These are phyloP conservation scores for Nothopassalora personata DNA, from an alignment of 2,329 filamentous ascomycete genomes.

Conservation along the genomic window DNA sequence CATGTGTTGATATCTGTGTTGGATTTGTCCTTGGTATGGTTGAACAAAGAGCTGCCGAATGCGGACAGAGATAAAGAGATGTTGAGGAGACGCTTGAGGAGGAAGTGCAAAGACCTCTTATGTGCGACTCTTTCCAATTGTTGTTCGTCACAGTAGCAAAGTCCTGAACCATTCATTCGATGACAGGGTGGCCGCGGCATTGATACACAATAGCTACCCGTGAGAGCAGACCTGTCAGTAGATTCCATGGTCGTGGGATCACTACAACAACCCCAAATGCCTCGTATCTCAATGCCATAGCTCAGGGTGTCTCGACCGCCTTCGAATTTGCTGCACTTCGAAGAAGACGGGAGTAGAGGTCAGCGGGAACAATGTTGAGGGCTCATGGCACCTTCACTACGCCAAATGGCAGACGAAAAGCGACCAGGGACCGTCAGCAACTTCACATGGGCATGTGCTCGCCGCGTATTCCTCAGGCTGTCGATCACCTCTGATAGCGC, in stretches of 20 bases:
- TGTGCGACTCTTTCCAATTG: background rate
- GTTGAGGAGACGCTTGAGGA: background rate
- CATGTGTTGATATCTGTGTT: background rate
- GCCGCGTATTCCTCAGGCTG: no score
- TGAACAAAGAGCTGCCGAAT: constrained; percentile 1
- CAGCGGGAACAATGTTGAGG: no score
- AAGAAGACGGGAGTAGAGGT: background rate
- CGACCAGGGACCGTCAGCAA: background rate
- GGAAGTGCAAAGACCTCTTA: background rate
- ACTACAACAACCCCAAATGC: background rate
- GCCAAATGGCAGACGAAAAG: background rate
- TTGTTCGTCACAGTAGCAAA: background rate
- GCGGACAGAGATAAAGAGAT: background rate
- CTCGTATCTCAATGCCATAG: background rate
- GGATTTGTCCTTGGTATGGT: background rate
- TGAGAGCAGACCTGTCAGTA: background rate
- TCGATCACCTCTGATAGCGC: no score
- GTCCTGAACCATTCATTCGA: background rate
- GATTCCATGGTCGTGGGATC: background rate
- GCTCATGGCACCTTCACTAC: no score
- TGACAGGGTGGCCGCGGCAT: background rate
- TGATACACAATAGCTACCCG: background rate
- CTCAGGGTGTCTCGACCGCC: no score
- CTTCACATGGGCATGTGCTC: no score
- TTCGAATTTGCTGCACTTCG: background rate